These are phyloP conservation scores for Gardenia jasminoides DNA, from an alignment of 257 asterid species.

Conservation along the genomic window DNA sequence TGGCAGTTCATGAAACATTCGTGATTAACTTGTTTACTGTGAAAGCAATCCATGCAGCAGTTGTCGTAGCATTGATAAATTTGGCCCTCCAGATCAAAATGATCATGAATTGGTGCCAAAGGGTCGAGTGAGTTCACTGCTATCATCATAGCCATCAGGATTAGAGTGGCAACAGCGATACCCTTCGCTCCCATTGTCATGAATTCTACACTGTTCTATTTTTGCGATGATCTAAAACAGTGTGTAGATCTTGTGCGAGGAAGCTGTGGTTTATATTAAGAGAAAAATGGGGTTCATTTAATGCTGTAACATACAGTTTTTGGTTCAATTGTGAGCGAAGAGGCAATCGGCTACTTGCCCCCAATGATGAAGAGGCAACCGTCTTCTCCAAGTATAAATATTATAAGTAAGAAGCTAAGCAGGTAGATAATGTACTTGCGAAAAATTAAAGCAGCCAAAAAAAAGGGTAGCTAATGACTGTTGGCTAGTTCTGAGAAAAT, in stretches of 20 bases:
- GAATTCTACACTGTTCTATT: background rate
- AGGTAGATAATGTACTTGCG: no score
- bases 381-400: background rate
- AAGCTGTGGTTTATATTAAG: background rate
- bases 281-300: background rate
- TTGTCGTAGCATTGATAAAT: background rate
- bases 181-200: background rate
- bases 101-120: background rate
- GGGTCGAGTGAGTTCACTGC: background rate
- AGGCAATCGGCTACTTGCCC: no score
- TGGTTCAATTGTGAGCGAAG: background rate
- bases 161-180: background rate
- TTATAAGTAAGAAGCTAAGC: no score
- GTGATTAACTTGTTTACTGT: background rate
- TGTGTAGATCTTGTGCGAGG: background rate
- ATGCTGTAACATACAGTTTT: background rate
- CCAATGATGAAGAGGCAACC: no score
- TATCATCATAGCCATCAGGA: slow-evolving; percentile 1
- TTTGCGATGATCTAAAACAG: background rate
- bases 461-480: background rate
- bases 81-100: background rate
- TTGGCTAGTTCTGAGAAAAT: background rate
- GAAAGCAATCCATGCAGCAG: background rate
- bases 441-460: no score
- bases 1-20: slow-evolving; percentile 1